Evolutionary conservation across 2,329 filamentous ascomycete genomes (phyloP), one percentile per base, ranked within the genome.

Genomic region (Exophiala bonariae): DNA sequence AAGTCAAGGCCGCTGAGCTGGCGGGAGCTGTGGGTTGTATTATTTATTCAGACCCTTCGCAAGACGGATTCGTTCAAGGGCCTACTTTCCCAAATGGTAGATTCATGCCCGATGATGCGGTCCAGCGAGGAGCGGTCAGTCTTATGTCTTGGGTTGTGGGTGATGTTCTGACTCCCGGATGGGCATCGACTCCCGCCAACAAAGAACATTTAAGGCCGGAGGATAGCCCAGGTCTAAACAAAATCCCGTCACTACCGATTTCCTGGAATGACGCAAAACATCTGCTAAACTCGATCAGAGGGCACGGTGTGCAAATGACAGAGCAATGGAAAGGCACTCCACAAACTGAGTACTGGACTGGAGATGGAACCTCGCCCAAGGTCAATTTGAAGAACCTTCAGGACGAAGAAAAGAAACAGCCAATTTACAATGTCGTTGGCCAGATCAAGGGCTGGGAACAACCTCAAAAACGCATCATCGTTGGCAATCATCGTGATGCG

Each of bases 401-500:
- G 64, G 90, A 96, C 58, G 90, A 95, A 63, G 79, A 83, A 10
- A 80, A 86, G 48, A 78, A 86, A 63, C 89, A 96, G 66, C 82
- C 85, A 4, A 93, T 99, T 52, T 96, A 89, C 80, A 99, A 99
- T 62, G 82, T 97, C 1, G 83, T 96, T 60, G 91, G 88, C 23
- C 80, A 83, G 44, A 91, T 99, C 41, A 72, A 77, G 10, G 93
- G 93, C n/a, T 76, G 89, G 47, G 93, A 97, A 68, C 85, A 93
- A 63, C 76, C 77, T 1, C 81, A 87, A 50, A 92, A 95, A 68
- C 87, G 85, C 47, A 83, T 97, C 61, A 85, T 96, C 47, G 79
- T 99, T 45, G 93, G 93, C 41, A 96, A 91, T 66, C 92, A 96
- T 64, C 89, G 93, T 16, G 93, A 99, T 67, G 83, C 89, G 0